These are phyloP conservation scores for Berkeleyomyces basicola DNA, from an alignment of 2,329 filamentous ascomycete species.

Conservation along the genomic window DNA sequence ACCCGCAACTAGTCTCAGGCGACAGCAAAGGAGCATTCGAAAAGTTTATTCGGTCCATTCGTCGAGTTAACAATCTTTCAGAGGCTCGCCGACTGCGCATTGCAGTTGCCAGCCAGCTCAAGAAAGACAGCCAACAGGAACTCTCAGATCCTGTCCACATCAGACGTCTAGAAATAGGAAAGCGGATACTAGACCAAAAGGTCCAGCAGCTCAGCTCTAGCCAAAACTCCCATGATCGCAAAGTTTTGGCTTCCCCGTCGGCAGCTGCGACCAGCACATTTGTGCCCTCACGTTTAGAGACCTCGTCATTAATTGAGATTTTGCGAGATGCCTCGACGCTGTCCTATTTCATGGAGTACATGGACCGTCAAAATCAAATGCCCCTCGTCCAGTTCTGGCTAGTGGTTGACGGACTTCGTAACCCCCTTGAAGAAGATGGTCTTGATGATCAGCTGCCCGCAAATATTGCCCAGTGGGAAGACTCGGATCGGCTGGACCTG, in stretches of 20 bases:
- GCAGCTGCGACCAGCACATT: constrained; percentile 18
- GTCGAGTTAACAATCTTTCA: constrained; percentile 77
- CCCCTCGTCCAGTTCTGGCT: constrained; percentile 94
- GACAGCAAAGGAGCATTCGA: constrained; percentile 91
- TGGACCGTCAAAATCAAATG: constrained; percentile 83
- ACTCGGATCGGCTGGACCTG: constrained; percentile 73
- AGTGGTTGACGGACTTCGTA: constrained; percentile 89
- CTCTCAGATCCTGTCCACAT: constrained; percentile 75
- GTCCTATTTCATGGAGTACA: constrained; percentile 99
- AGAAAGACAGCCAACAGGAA: constrained; percentile 63
- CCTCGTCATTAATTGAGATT: constrained; percentile 66
- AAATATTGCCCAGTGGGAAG: constrained; percentile 53
- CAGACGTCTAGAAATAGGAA: constrained; percentile 78
- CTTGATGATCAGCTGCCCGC: constrained; percentile 38
- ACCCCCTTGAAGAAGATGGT: constrained; percentile 71
- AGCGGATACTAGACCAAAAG: constrained; percentile 75
- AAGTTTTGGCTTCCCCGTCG: constrained; percentile 14
- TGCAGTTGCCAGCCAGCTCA: constrained; percentile 81
- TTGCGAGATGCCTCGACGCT: constrained; percentile 77
- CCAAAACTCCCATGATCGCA: constrained; percentile 9
- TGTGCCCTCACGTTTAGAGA: constrained; percentile 48
- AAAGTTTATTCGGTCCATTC: constrained; percentile 76
- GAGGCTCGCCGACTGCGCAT: constrained; percentile 86
- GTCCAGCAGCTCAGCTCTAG: constrained; percentile 49
- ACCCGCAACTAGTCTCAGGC: constrained; percentile 62